Percentiles rank a stretch among this genome's conserved stretches.
Evolutionary conservation across 2,329 filamentous ascomycete species (phyloP).

Genomic region (Phyllosticta paracitricarpa): DNA sequence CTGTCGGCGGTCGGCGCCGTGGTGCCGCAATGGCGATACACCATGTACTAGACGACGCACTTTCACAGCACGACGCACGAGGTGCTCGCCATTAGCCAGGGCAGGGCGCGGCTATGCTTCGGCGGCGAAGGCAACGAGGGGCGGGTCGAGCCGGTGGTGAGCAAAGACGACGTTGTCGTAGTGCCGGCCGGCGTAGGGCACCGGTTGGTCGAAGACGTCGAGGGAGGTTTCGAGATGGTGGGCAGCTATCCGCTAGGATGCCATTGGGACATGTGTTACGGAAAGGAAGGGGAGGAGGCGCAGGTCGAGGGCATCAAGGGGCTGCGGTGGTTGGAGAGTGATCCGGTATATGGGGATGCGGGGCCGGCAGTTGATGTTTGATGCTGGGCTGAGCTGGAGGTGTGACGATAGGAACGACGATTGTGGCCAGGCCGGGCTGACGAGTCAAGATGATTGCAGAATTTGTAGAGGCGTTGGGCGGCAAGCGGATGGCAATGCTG

Average conservation of each 20-base stretch:
- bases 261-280: slow-evolving; percentile 66
- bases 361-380: slow-evolving; percentile 38
- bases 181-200: slow-evolving; percentile 58
- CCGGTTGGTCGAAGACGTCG: slow-evolving; percentile 48
- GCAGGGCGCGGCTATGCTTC: slow-evolving; percentile 54
- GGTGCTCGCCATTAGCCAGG: slow-evolving; percentile 50
- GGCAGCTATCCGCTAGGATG: slow-evolving; percentile 51
- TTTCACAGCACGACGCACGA: slow-evolving; percentile 61
- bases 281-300: slow-evolving; percentile 44
- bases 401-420: neutral
- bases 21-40: slow-evolving; percentile 55
- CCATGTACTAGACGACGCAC: slow-evolving; percentile 57
- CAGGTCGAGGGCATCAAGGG: slow-evolving; percentile 40
- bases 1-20: slow-evolving; percentile 46
- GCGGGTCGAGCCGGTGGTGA: slow-evolving; percentile 45
- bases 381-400: neutral
- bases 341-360: slow-evolving; percentile 49
- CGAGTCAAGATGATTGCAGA: neutral
- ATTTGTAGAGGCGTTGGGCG: neutral
- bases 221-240: slow-evolving; percentile 54
- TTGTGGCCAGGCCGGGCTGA: neutral
- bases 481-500: neutral
- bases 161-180: slow-evolving; percentile 53
- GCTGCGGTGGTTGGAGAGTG: slow-evolving; percentile 48
- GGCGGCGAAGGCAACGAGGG: slow-evolving; percentile 53